Conservation (phyloP, 768 basidiomycete species). For the Zangia roseola region DNA sequence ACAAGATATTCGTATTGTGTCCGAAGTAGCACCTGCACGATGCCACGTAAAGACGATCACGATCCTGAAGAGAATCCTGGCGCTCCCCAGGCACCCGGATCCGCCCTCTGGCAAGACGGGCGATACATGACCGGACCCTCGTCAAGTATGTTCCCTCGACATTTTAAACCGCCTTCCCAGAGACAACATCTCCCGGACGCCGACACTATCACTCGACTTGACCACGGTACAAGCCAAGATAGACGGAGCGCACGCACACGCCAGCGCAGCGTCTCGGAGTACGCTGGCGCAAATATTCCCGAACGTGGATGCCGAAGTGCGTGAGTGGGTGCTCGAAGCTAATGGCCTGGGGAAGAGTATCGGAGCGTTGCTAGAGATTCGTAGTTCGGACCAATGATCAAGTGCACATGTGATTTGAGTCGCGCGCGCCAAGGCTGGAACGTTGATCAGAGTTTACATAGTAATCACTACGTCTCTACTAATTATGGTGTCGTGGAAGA, state of each 20-base stretch:
- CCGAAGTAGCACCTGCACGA: too few species aligned
- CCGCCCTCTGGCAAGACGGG: constrained; percentile 47
- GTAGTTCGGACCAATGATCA: constrained; percentile 3
- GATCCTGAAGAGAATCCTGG: too few species aligned
- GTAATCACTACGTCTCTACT: too few species aligned
- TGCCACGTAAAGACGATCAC: too few species aligned
- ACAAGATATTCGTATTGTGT: too few species aligned
- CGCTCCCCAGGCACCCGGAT: constrained; percentile 47
- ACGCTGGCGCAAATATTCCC: constrained; percentile 92
- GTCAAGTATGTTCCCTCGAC: constrained; percentile 26
- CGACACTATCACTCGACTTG: constrained; percentile 68
- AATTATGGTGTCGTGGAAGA: too few species aligned
- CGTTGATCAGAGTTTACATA: too few species aligned
- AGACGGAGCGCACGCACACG: constrained; percentile 74
- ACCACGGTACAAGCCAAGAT: constrained; percentile 72
- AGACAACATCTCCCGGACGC: constrained; percentile 62
- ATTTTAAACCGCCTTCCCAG: constrained; percentile 40
- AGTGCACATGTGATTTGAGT: too few species aligned
- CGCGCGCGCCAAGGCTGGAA: too few species aligned
- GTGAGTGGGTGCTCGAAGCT: constrained; percentile 88
- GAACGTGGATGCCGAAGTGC: constrained; percentile 71
- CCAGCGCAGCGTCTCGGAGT: constrained; percentile 65
- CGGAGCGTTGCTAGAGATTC: constrained; percentile 78
- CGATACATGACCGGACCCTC: constrained; percentile 2
- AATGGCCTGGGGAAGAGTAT: constrained; percentile 87